Evolutionary conservation across 202 grass and related monocot genomes (phyloP), one percentile per base, ranked within the genome.

Genomic region (Hordeum pubiflorum): DNA sequence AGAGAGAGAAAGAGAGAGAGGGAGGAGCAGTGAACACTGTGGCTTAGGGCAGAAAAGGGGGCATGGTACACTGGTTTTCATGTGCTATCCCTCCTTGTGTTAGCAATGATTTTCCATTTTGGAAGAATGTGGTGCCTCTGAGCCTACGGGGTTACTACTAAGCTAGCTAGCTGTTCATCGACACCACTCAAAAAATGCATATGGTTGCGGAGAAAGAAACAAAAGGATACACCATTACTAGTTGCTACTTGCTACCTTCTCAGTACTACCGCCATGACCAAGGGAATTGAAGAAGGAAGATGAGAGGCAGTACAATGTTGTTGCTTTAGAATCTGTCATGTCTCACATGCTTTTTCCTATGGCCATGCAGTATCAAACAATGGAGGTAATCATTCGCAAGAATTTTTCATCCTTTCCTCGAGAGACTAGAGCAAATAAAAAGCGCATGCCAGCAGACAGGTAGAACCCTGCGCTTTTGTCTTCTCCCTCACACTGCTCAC

Each of bases 271-370:
- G 32, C 77, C 18, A 76, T 65, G 58, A 64, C 62, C 63, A 72
- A 13, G 41, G 77, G 80, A 72, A 46, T 10, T 48, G 68, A 85
- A 77, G 43, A 54, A 54, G 61, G 56, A 54, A 54, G 61, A 39
- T 14, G 69, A 41, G 84, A 48, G 39, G 54, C 41, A 27, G 44
- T 70, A 72, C 56, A 48, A 72, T 15, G 14, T 29, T 14, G 13
- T 29, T 61, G 79, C 83, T 89, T 73, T 89, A 82, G 73, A 86
- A 82, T 85, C 83, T 89, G 66, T 89, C 87, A 74, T 57, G 83
- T 89, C 83, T 78, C 87, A 82, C 79, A 82, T 82, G 74, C 48
- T 70, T 82, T 82, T 82, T 52, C 72, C 74, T 78, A 85, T 82
- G 81, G 81, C 63, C 81, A n/a, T 50, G 86, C 74, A 73, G 82